Conservation (phyloP, 306 rosid species). For the Quercus dentata region DNA sequence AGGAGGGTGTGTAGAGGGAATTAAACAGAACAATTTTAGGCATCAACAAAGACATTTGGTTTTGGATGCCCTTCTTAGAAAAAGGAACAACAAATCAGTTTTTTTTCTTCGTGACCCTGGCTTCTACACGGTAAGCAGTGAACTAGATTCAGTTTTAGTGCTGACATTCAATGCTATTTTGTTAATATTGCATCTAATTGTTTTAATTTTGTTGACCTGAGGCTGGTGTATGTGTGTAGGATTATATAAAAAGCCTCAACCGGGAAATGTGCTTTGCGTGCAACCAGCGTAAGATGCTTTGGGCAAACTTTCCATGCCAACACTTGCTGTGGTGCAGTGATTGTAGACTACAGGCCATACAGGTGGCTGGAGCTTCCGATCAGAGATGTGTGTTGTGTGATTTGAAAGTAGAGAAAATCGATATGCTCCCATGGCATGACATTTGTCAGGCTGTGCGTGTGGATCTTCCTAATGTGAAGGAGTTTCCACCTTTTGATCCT, state of each 20-base stretch:
- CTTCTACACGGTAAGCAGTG: slow-evolving; percentile 30
- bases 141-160: neutral
- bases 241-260: slow-evolving; percentile 17
- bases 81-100: slow-evolving; percentile 20
- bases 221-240: slow-evolving; percentile 14
- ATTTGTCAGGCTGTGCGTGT: neutral
- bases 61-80: slow-evolving; percentile 28
- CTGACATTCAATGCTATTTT: neutral
- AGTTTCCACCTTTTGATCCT: slow-evolving; percentile 22
- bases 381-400: slow-evolving; percentile 42
- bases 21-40: neutral
- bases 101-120: slow-evolving; percentile 37
- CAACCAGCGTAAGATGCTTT: slow-evolving; percentile 18
- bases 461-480: neutral
- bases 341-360: slow-evolving; percentile 26
- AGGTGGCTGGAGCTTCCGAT: slow-evolving; percentile 15
- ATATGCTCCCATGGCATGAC: neutral
- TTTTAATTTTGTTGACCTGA: neutral
- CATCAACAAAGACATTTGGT: slow-evolving; percentile 24
- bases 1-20: slow-evolving; percentile 1
- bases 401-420: slow-evolving; percentile 22
- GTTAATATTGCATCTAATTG: neutral
- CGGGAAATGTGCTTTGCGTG: slow-evolving; percentile 34
- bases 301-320: slow-evolving; percentile 43
- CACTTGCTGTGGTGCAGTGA: slow-evolving; percentile 41